These are phyloP conservation scores for Salicornia ramosissima DNA, from an alignment of 148 eudicot species.

Conservation along the genomic window DNA sequence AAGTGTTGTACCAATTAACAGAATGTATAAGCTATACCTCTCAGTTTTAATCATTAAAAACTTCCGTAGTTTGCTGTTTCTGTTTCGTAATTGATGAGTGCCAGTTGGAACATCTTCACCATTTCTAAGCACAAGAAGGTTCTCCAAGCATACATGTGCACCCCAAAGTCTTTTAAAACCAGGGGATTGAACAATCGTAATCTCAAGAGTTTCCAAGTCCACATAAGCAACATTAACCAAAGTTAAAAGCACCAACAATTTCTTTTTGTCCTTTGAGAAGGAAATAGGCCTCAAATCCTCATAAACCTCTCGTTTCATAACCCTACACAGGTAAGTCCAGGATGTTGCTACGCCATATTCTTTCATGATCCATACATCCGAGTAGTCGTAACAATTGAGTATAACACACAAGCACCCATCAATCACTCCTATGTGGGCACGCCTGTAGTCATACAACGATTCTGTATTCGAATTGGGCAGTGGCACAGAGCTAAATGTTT, in stretches of 20 bases:
- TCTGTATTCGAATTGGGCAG: neutral
- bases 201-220: constrained; percentile 14
- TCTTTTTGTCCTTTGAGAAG: neutral
- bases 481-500: neutral
- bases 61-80: too few relatives aligned
- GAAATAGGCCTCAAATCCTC: constrained; percentile 3
- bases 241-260: constrained; percentile 12
- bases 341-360: constrained; percentile 17
- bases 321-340: constrained; percentile 11
- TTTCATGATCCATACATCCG: constrained; percentile 18
- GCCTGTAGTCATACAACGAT: neutral
- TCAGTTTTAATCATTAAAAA: too few relatives aligned
- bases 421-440: constrained; percentile 7
- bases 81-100: too few relatives aligned
- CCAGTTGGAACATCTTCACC: neutral
- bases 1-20: too few relatives aligned
- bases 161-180: neutral
- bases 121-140: neutral
- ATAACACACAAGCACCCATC: constrained; percentile 19
- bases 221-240: constrained; percentile 1
- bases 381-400: neutral
- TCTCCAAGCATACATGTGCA: neutral
- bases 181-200: constrained; percentile 3
- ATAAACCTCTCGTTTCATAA: neutral
- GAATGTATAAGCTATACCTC: too few relatives aligned